Percentiles rank a stretch among this genome's conserved stretches.
Conservation (phyloP, 2,329 filamentous ascomycete species). For the Immersiporthe knoxdaviesiana region DNA sequence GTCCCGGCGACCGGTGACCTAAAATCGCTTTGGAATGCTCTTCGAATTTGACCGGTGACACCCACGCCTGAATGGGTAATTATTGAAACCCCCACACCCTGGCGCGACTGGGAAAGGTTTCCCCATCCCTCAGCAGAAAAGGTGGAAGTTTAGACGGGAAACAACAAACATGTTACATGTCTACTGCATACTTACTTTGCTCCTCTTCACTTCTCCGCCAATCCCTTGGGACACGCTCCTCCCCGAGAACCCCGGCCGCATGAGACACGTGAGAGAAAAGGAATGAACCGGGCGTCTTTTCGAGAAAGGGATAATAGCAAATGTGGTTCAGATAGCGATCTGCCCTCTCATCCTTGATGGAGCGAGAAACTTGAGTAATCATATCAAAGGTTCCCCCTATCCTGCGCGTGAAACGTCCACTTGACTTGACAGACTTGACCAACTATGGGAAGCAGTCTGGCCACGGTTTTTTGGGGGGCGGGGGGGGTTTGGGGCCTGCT, state of each 20-base stretch:
- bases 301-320: neutral
- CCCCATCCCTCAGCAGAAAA: neutral
- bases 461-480: no score
- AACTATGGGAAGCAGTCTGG: neutral
- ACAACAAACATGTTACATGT: neutral
- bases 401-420: neutral
- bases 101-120: neutral
- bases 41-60: neutral
- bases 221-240: neutral
- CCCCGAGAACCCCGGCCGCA: neutral
- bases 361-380: no score
- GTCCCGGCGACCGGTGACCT: no score
- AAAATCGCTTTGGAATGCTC: neutral
- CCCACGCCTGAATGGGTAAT: no score
- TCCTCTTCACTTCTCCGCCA: no score
- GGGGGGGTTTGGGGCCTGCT: neutral
- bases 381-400: neutral
- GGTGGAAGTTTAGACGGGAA: neutral
- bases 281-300: neutral
- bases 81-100: no score
- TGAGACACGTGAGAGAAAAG: neutral
- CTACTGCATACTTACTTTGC: neutral
- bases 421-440: neutral
- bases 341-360: neutral
- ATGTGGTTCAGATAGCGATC: neutral